Conservation (phyloP, 345 rosid genomes). For the Eucalyptus viminalis region DNA sequence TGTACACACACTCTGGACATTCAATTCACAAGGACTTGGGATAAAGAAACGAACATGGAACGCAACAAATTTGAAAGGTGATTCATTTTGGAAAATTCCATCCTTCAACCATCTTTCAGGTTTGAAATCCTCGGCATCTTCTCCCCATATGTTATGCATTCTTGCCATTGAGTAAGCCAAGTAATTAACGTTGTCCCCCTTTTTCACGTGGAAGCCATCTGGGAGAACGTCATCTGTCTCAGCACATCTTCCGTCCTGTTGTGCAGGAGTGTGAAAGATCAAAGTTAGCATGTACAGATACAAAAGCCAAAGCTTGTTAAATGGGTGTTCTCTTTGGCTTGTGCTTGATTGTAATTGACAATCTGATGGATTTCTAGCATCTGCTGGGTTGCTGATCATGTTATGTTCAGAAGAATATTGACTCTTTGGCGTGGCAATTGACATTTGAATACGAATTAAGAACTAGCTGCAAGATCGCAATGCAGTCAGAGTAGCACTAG, state of each 20-base stretch:
- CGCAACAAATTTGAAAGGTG: slow-evolving; percentile 62
- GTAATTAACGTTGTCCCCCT: slow-evolving; percentile 51
- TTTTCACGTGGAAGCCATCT: slow-evolving; percentile 44
- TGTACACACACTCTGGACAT: not conserved
- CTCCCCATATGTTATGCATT: slow-evolving; percentile 69
- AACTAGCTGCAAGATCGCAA: not conserved
- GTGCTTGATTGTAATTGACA: not conserved
- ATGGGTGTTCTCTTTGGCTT: not conserved
- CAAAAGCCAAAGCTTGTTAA: not conserved
- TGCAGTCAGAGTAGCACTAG: not conserved
- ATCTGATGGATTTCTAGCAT: not conserved
- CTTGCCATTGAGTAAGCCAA: slow-evolving; percentile 73
- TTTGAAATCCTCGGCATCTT: slow-evolving; percentile 48
- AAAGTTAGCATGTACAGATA: not conserved
- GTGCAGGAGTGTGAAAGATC: not conserved
- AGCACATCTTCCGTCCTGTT: slow-evolving; percentile 52
- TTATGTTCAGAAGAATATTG: not conserved
- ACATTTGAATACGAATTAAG: not conserved
- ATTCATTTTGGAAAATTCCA: slow-evolving; percentile 54
- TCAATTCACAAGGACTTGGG: not conserved
- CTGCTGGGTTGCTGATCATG: not conserved
- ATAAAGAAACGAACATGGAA: slow-evolving; percentile 25
- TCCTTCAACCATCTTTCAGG: slow-evolving; percentile 81
- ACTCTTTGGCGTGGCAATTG: not conserved
- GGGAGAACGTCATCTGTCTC: slow-evolving; percentile 59